A percentile compares a stretch with the other conserved stretches of the same genome.
Conservation (phyloP, 306 rosid species). For the Dalbergia cultrata region DNA sequence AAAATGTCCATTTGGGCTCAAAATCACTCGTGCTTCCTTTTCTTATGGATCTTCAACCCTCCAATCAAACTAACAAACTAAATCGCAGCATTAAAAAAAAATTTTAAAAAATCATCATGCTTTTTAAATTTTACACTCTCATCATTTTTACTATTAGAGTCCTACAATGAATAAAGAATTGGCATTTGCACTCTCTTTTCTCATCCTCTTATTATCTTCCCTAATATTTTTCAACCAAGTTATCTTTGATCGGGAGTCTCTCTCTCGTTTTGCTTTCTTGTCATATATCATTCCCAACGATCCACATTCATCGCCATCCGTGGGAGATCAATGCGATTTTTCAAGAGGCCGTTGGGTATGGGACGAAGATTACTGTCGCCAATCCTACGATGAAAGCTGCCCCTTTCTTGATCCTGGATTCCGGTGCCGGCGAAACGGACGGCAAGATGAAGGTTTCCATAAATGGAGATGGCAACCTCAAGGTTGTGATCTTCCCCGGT, state of each 20-base stretch:
- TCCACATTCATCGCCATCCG: constrained; percentile 17
- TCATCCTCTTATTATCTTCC: constrained; percentile 52
- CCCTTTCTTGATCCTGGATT: constrained; percentile 91
- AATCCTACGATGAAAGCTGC: constrained; percentile 69
- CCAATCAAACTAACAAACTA: constrained; percentile 15
- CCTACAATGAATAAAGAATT: constrained; percentile 56
- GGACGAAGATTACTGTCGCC: constrained; percentile 48
- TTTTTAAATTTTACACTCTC: constrained; percentile 1
- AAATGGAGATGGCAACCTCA: constrained; percentile 88
- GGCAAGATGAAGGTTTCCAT: constrained; percentile 61
- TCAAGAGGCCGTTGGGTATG: constrained; percentile 79
- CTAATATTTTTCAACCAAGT: constrained; percentile 46
- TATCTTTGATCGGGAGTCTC: constrained; percentile 44
- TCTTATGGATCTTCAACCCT: constrained; percentile 65
- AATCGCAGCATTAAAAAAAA: background rate
- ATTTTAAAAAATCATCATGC: constrained; percentile 7
- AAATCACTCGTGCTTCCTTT: constrained; percentile 36
- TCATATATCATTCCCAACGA: constrained; percentile 38
- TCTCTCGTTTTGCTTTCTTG: constrained; percentile 51
- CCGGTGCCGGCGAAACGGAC: constrained; percentile 73
- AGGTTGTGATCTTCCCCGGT: constrained; percentile 80
- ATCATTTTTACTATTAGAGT: constrained; percentile 2
- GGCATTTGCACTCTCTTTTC: constrained; percentile 52
- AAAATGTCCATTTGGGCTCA: too few species aligned
- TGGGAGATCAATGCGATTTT: constrained; percentile 55